Evolutionary conservation across 2,329 filamentous ascomycete genomes (phyloP).

Genomic region (Furcasterigmium sp.): DNA sequence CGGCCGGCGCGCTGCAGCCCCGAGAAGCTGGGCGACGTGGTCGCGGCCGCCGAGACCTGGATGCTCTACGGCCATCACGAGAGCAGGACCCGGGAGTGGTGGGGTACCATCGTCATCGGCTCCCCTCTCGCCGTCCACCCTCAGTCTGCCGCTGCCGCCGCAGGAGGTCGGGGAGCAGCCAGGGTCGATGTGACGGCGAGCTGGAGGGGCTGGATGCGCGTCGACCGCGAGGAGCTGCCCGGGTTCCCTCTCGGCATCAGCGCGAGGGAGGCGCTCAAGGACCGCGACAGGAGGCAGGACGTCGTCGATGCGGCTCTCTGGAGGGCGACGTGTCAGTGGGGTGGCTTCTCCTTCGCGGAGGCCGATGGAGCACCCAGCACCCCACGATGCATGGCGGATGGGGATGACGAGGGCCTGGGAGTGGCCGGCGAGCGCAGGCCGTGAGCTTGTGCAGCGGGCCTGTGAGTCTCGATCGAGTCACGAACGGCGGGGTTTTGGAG

Average conservation of each 20-base stretch:
- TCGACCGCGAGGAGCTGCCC: conserved; percentile 36
- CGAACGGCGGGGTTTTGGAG: neutral
- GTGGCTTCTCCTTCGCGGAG: conserved; percentile 34
- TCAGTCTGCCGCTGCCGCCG: conserved; percentile 13
- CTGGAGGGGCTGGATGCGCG: conserved; percentile 47
- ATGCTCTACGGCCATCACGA: conserved; percentile 44
- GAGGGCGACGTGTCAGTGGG: conserved; percentile 44
- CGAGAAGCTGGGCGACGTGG: conserved; percentile 23
- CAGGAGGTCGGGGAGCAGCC: conserved; percentile 18
- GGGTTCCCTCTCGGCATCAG: conserved; percentile 33
- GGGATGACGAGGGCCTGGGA: no score
- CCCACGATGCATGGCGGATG: no score
- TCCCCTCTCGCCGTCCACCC: conserved; percentile 23
- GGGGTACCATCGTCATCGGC: conserved; percentile 53
- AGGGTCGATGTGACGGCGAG: conserved; percentile 26
- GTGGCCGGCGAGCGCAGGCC: no score
- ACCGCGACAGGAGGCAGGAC: conserved; percentile 30
- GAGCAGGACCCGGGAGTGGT: conserved; percentile 45
- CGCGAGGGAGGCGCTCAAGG: conserved; percentile 38
- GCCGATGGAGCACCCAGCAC: no score
- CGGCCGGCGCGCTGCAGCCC: conserved; percentile 8
- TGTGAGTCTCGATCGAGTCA: neutral
- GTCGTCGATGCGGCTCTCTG: conserved; percentile 38
- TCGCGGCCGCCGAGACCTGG: conserved; percentile 36
- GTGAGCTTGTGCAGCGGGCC: neutral